Conservation (phyloP, 2,329 filamentous ascomycete genomes). For the Arthroderma sp. region DNA sequence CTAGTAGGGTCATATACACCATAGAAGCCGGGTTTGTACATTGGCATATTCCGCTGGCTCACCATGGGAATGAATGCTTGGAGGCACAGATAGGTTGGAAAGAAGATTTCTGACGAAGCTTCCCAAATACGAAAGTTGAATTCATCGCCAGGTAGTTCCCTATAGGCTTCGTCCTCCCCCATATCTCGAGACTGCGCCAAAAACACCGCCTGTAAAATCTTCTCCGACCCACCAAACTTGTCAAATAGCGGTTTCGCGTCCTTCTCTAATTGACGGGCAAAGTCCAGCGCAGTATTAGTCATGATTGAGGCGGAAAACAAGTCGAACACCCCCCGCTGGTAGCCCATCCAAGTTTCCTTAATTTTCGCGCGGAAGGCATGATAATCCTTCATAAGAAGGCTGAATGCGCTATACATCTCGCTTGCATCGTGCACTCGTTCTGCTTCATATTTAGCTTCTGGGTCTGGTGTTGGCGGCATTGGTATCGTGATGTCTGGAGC, state of each 20-base stretch:
- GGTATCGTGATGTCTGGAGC: constrained; percentile 19
- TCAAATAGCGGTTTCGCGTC: constrained; percentile 14
- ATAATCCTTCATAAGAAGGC: constrained; percentile 18
- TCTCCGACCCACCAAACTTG: constrained; percentile 12
- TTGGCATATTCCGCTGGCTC: background rate
- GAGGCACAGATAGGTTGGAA: constrained; percentile 13
- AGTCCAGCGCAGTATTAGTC: constrained; percentile 20
- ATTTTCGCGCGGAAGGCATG: constrained; percentile 15
- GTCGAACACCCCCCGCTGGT: constrained; percentile 14
- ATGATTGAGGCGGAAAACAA: constrained; percentile 19
- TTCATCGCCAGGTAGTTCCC: constrained; percentile 10
- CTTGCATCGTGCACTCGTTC: constrained; percentile 22
- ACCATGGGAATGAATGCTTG: constrained; percentile 9
- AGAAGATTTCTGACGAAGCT: background rate
- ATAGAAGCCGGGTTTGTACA: constrained; percentile 5
- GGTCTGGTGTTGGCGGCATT: background rate
- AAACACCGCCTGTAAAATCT: constrained; percentile 11
- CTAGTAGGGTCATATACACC: constrained; percentile 13
- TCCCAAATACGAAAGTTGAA: constrained; percentile 15
- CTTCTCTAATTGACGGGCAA: constrained; percentile 18
- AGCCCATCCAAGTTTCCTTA: constrained; percentile 17
- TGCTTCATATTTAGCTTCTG: constrained; percentile 22
- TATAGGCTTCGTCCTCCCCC: constrained; percentile 8
- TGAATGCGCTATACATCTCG: constrained; percentile 14
- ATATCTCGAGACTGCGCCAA: constrained; percentile 6